Conservation (phyloP, 2,329 filamentous ascomycete species). For the Ambrosiella cleistominuta region DNA sequence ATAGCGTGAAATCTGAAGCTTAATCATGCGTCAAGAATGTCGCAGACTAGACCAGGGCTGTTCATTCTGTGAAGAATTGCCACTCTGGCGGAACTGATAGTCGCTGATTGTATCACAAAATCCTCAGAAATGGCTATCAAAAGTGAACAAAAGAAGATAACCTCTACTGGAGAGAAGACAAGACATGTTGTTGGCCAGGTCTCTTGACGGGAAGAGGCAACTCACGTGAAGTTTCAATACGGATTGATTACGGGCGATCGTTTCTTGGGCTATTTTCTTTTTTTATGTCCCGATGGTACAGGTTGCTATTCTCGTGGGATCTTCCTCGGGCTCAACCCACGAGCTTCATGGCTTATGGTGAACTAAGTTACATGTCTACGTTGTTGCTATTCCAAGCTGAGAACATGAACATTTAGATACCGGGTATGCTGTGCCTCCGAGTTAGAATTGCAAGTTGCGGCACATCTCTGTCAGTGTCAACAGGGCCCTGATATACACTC, state of each 20-base stretch:
- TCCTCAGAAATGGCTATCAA: too few species aligned
- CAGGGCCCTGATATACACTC: too few species aligned
- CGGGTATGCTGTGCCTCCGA: too few species aligned
- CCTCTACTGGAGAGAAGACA: background rate
- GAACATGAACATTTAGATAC: too few species aligned
- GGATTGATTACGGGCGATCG: background rate
- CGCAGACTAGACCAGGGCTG: constrained; percentile 11
- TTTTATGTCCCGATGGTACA: background rate
- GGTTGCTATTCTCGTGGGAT: background rate
- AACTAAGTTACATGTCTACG: background rate
- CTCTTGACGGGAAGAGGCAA: background rate
- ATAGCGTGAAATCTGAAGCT: constrained; percentile 6
- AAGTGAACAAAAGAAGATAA: background rate
- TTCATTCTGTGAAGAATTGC: background rate
- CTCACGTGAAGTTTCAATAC: background rate
- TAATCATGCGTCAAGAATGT: constrained; percentile 12
- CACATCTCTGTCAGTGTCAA: too few species aligned
- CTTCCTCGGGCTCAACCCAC: background rate
- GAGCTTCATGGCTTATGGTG: background rate
- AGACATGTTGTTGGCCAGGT: background rate
- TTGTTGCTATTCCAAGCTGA: too few species aligned
- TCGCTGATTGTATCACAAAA: too few species aligned
- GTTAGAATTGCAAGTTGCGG: too few species aligned
- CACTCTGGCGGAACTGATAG: too few species aligned
- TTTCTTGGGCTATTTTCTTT: background rate